Evolutionary conservation across 139 green algal genomes (phyloP).

Genomic region (Chlamydomonas sphaeroides): DNA sequence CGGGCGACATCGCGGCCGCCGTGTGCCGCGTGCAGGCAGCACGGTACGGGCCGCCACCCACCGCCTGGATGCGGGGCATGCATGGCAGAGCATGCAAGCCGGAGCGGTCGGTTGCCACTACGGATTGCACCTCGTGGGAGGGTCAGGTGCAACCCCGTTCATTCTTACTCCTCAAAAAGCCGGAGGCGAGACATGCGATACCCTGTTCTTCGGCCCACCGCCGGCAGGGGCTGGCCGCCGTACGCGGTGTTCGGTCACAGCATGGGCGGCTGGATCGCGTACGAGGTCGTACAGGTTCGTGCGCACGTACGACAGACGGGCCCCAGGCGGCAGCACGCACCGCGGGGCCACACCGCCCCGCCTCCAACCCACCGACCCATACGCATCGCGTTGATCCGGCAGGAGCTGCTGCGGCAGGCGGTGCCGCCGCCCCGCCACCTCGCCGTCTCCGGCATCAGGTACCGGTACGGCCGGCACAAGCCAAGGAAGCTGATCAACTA

Average conservation of each 20-base stretch:
- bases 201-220: too few species aligned
- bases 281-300: constrained; percentile 33
- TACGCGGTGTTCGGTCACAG: constrained; percentile 72
- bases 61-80: not conserved
- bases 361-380: too few species aligned
- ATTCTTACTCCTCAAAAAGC: not conserved
- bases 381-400: too few species aligned
- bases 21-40: not conserved
- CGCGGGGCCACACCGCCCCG: too few species aligned
- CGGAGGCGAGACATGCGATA: too few species aligned
- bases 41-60: not conserved
- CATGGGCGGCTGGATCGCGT: constrained; percentile 70
- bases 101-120: too few species aligned
- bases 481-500: too few species aligned
- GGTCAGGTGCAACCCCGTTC: too few species aligned
- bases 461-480: too few species aligned
- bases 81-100: not conserved
- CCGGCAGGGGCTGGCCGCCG: constrained; percentile 2
- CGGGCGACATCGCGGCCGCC: constrained; percentile 31
- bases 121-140: too few species aligned
- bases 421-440: constrained; percentile 54
- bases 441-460: constrained; percentile 63
- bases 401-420: constrained; percentile 43
- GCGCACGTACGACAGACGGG: too few species aligned
- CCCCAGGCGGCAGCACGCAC: too few species aligned